phyloP scores from a whole-genome alignment of 305 asterid genomes.

The Fraxinus baroniana region DNA sequence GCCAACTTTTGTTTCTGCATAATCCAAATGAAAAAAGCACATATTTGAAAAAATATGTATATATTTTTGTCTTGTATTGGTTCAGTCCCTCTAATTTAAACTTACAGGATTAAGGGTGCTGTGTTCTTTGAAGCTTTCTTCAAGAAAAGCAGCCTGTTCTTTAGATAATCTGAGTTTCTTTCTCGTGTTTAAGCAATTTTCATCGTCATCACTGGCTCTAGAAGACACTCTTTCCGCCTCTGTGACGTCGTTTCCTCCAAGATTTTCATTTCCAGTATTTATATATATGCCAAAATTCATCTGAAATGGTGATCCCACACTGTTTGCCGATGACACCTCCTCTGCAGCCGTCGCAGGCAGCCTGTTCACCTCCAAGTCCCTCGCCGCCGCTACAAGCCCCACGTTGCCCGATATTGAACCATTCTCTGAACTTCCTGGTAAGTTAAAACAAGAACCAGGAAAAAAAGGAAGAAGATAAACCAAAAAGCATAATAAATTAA shows the following conservation, averaged over 20 bases:
- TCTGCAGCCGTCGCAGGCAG: constrained; percentile 47
- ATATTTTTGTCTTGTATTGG: not conserved
- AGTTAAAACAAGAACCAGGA: not conserved
- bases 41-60: not conserved
- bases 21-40: not conserved
- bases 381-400: constrained; percentile 33
- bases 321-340: constrained; percentile 64
- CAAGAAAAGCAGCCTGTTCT: constrained; percentile 84
- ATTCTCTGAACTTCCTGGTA: constrained; percentile 67
- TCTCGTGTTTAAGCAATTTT: constrained; percentile 48
- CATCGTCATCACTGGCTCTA: constrained; percentile 74
- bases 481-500: not conserved
- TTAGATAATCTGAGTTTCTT: constrained; percentile 74
- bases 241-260: constrained; percentile 36
- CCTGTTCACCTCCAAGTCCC: constrained; percentile 49
- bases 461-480: too few species aligned
- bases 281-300: constrained; percentile 46
- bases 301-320: constrained; percentile 51
- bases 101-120: constrained; percentile 79
- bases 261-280: constrained; percentile 19
- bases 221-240: constrained; percentile 49
- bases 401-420: constrained; percentile 56
- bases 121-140: constrained; percentile 82
- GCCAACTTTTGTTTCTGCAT: constrained; percentile 74
- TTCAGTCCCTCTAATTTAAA: not conserved